Evolutionary conservation across 116 monocot species (phyloP), one percentile per base, ranked within the genome.

Genomic region (Zostera marina): DNA sequence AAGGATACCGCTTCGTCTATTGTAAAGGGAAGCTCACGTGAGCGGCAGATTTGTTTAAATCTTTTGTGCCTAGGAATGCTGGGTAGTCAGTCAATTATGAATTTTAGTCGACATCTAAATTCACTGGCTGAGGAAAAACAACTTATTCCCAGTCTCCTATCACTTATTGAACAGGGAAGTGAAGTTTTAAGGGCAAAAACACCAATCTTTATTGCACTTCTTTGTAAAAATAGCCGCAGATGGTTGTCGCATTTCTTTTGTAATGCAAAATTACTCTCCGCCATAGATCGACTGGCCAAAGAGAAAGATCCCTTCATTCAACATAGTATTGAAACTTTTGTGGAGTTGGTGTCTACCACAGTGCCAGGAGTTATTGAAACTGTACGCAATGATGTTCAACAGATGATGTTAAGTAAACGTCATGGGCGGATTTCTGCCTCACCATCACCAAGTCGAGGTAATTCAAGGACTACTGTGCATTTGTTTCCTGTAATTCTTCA

Each of bases 151-250:
- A 67, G 70, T 41, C 62, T 96, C 42, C 42, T 86, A 39, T 82
- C 76, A 53, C 71, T 89, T 53, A 69, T 89, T 48, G 96, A 96
- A 54, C 82, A 89, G 63, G 96, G 90, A 60, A 83, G 61, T 70
- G 90, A 89, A 59, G 46, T 82, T 58, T 72, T 96, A 70, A 85
- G 85, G 66, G 96, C 89, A 42, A 96, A 96, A 79, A 21, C 96
- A 42, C 85, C 89, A 38, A 39, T 89, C 22, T 81, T 96, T 78
- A 74, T 82, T 5, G 85, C 80, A 60, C 84, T 96, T 68, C 77
- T 96, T 41, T 89, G 90, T 64, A 96, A 89, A 66, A 77, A 68
- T 60, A 89, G 85, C 53, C 85, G 80, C 19, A 80, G 79, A 70
- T 96, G 96, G 89, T 61, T 96, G 67, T 73, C 85, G 4, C 63